Percentiles rank a stretch among this genome's conserved stretches.
Conservation (phyloP, 2,329 filamentous ascomycete species). For the Aspergillus sp. region DNA sequence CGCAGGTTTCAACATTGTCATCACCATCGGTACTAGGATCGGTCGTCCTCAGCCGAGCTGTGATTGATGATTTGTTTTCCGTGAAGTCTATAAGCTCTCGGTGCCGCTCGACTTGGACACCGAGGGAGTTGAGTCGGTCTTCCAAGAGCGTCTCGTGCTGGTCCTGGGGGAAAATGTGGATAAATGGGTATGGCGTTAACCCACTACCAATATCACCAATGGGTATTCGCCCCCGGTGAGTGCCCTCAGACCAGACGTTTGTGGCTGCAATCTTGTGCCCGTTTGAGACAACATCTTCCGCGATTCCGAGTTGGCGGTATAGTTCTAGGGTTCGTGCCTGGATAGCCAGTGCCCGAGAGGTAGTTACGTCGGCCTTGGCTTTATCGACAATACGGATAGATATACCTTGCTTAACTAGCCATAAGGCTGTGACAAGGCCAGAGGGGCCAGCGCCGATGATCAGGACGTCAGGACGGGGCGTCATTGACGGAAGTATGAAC, state of each 20-base stretch:
- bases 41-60: constrained; percentile 16
- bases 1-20: constrained; percentile 27
- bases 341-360: constrained; percentile 44
- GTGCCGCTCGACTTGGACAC: constrained; percentile 28
- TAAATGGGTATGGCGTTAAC: constrained; percentile 32
- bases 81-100: constrained; percentile 26
- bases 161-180: constrained; percentile 29
- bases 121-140: constrained; percentile 23
- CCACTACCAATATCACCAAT: constrained; percentile 24
- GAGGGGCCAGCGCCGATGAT: constrained; percentile 50
- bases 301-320: constrained; percentile 47
- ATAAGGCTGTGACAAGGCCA: constrained; percentile 45
- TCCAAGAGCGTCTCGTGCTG: constrained; percentile 31
- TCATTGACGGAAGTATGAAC: neutral
- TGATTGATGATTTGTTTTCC: constrained; percentile 23
- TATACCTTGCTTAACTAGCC: constrained; percentile 49
- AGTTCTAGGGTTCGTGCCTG: constrained; percentile 54
- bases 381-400: constrained; percentile 51
- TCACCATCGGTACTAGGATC: neutral
- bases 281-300: constrained; percentile 35
- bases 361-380: constrained; percentile 33
- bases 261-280: constrained; percentile 42
- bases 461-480: constrained; percentile 33
- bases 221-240: constrained; percentile 22
- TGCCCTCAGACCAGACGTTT: constrained; percentile 35